Conservation (phyloP, 1,284 basidiomycete genomes). For the Heterobasidion parviporum region DNA sequence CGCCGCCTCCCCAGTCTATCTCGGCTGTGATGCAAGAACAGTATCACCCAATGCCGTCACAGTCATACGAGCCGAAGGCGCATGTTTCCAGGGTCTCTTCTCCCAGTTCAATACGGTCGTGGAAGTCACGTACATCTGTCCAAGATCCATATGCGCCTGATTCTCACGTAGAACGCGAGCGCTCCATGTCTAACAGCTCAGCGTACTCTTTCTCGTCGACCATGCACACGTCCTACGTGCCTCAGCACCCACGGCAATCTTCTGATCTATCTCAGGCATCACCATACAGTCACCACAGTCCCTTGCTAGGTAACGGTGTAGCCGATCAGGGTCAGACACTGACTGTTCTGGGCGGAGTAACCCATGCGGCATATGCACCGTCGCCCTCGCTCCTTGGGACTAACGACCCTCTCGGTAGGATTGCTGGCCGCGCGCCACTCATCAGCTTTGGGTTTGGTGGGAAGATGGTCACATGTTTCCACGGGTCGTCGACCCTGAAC, state of each 20-base stretch:
- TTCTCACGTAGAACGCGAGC: constrained; percentile 20
- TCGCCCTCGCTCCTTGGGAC: constrained; percentile 72
- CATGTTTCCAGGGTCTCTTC: constrained; percentile 11
- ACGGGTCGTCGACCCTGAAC: constrained; percentile 56
- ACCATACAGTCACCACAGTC: constrained; percentile 3
- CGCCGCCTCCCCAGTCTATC: constrained; percentile 1
- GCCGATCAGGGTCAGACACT: constrained; percentile 15
- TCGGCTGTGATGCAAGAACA: constrained; percentile 4
- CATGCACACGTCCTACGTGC: constrained; percentile 35
- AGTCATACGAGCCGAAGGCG: constrained; percentile 2
- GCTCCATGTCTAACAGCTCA: constrained; percentile 47
- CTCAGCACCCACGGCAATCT: constrained; percentile 15
- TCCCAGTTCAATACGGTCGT: constrained; percentile 17
- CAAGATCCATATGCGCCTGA: constrained; percentile 18
- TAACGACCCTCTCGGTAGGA: constrained; percentile 78
- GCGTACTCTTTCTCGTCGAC: constrained; percentile 28
- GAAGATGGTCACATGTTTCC: constrained; percentile 80
- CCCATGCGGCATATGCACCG: constrained; percentile 56
- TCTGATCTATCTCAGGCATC: background rate
- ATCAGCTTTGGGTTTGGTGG: constrained; percentile 89
- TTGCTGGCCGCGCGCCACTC: constrained; percentile 67
- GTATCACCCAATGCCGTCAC: constrained; percentile 1
- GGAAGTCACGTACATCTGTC: constrained; percentile 6
- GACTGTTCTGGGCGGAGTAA: constrained; percentile 27
- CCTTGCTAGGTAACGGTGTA: constrained; percentile 9